Percentiles rank a stretch among this genome's conserved stretches.
Conservation (phyloP, 805 yeast genomes). For the Soucietia sequanensis region DNA sequence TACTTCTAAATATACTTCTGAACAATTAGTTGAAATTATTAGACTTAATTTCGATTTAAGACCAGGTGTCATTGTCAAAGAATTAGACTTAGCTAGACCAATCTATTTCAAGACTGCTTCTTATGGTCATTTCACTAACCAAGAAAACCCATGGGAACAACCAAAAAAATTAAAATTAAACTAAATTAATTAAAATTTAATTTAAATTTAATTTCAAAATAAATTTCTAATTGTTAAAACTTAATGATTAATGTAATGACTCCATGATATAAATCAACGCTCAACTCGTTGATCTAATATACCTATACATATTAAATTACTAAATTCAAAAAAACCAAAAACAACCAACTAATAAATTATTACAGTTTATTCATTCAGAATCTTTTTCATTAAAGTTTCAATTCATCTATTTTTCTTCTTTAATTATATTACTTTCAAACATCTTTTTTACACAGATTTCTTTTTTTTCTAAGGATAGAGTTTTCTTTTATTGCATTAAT, state of each 20-base stretch:
- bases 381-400: conserved; percentile 9
- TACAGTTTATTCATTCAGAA: no score
- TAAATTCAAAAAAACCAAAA: conserved; percentile 2
- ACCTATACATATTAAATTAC: no score
- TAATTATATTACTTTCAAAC: conserved; percentile 14
- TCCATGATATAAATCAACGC: conserved; percentile 36
- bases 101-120: conserved; percentile 99
- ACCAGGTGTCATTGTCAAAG: conserved; percentile 98
- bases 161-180: conserved; percentile 77
- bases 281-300: conserved; percentile 44
- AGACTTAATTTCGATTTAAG: conserved; percentile 95
- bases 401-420: conserved; percentile 8
- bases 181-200: no score
- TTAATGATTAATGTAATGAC: conserved; percentile 46
- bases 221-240: conserved; percentile 13
- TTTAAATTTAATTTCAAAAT: conserved; percentile 30
- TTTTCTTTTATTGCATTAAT: conserved; percentile 45
- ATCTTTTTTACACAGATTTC: conserved; percentile 18
- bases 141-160: conserved; percentile 97
- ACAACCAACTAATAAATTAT: no score
- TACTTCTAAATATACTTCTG: conserved; percentile 86
- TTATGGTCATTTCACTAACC: conserved; percentile 99
- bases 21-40: conserved; percentile 88
- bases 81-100: conserved; percentile 97
- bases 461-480: conserved; percentile 30